Percentiles rank a stretch among this genome's conserved stretches.
Conservation (phyloP, 1,139 yeast species). For the Blastobotrys ciferrii region DNA sequence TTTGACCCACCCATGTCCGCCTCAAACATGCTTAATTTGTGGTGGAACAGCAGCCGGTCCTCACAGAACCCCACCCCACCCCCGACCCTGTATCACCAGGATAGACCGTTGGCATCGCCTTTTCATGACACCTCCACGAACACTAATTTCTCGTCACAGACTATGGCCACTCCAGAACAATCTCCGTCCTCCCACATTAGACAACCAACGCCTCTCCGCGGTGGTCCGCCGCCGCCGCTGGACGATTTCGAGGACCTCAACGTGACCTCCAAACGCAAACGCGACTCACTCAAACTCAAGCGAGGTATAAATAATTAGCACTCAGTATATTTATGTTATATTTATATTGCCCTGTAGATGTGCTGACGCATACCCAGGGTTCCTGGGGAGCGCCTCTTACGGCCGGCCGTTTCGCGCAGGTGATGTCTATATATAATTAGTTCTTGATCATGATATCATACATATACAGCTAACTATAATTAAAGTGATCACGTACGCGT, state of each 20-base stretch:
- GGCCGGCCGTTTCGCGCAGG: no score
- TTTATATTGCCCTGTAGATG: neutral
- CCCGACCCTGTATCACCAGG: constrained; percentile 10
- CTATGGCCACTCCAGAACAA: constrained; percentile 7
- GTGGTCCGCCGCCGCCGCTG: constrained; percentile 10
- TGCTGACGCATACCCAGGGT: no score
- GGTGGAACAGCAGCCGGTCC: constrained; percentile 11
- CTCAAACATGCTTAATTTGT: constrained; percentile 14
- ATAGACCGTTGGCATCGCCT: constrained; percentile 31
- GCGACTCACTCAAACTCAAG: constrained; percentile 37
- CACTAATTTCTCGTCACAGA: constrained; percentile 12
- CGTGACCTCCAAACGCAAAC: constrained; percentile 33
- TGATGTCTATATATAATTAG: no score
- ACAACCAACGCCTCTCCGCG: constrained; percentile 15
- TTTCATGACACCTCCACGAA: constrained; percentile 26
- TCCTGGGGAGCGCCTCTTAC: no score
- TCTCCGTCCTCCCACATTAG: constrained; percentile 11
- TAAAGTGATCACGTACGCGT: no score
- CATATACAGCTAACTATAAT: no score
- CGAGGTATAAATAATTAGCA: constrained; percentile 29
- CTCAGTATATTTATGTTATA: neutral
- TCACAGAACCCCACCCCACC: constrained; percentile 15
- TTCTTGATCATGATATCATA: no score
- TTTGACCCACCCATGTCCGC: constrained; percentile 4
- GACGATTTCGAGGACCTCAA: constrained; percentile 12